Conservation (phyloP, 73 alveolate species). For the Diophrys sp. region DNA sequence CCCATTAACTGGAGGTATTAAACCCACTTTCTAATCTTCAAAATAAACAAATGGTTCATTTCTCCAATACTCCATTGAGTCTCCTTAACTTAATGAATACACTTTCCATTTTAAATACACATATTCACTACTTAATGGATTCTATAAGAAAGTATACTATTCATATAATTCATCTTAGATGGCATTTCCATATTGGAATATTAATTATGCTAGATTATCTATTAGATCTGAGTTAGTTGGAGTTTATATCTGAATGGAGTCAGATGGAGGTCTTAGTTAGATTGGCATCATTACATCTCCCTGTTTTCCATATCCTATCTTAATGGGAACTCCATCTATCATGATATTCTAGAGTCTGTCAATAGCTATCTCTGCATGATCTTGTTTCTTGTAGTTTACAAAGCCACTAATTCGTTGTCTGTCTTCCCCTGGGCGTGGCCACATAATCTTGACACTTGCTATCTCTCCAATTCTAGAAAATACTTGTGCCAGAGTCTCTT, state of each 20-base stretch:
- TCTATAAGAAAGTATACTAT: not conserved
- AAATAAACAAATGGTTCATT: no score
- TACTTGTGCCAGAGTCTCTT: not conserved
- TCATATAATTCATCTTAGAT: not conserved
- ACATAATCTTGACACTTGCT: not conserved
- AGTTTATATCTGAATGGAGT: not conserved
- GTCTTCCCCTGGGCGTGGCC: not conserved
- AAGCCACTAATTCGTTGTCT: not conserved
- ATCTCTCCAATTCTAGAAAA: not conserved
- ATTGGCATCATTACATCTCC: not conserved
- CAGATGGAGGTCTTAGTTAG: constrained; percentile 3
- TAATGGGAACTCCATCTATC: not conserved
- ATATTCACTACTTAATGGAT: not conserved
- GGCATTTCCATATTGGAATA: not conserved
- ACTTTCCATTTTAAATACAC: not conserved
- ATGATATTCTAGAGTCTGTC: not conserved
- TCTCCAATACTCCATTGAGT: no score
- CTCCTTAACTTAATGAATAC: no score
- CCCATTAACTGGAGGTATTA: no score
- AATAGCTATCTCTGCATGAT: not conserved
- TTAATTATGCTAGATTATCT: not conserved
- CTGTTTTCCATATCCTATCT: not conserved
- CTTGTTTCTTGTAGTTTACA: not conserved
- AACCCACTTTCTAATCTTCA: no score
- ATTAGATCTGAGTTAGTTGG: not conserved